These are phyloP conservation scores for Fusarium verticillioides DNA, from an alignment of 2,329 filamentous ascomycete genomes.

Conservation along the genomic window DNA sequence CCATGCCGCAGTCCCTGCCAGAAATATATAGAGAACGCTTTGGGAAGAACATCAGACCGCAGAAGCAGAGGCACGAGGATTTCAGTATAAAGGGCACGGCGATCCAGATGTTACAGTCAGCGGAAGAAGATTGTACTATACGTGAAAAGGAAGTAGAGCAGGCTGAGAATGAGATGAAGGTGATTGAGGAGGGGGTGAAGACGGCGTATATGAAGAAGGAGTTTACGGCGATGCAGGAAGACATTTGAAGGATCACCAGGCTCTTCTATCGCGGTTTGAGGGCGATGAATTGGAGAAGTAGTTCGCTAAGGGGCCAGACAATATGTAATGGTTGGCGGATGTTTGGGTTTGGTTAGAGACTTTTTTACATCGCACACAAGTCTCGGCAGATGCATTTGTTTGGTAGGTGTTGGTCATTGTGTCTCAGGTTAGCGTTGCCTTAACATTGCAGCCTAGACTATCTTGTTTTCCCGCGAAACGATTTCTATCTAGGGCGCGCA, in stretches of 20 bases:
- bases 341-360: not conserved
- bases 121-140: no score
- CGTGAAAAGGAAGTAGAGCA: no score
- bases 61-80: no score
- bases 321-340: not conserved
- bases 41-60: no score
- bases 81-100: no score
- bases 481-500: no score
- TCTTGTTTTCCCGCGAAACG: rapidly evolving
- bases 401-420: not conserved
- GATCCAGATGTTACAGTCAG: no score
- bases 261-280: not conserved
- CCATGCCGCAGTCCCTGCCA: no score
- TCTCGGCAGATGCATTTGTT: not conserved
- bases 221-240: not conserved
- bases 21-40: no score
- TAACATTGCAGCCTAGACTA: not conserved
- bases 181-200: not conserved
- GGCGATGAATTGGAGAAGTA: rapidly evolving
- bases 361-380: not conserved
- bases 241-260: not conserved
- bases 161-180: no score
- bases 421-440: not conserved
- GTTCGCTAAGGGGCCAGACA: rapidly evolving
- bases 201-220: not conserved